A percentile compares a stretch with the other conserved stretches of the same genome.
Conservation (phyloP, 192 early-diverging fungal species). For the Umbelopsis isabellina region DNA sequence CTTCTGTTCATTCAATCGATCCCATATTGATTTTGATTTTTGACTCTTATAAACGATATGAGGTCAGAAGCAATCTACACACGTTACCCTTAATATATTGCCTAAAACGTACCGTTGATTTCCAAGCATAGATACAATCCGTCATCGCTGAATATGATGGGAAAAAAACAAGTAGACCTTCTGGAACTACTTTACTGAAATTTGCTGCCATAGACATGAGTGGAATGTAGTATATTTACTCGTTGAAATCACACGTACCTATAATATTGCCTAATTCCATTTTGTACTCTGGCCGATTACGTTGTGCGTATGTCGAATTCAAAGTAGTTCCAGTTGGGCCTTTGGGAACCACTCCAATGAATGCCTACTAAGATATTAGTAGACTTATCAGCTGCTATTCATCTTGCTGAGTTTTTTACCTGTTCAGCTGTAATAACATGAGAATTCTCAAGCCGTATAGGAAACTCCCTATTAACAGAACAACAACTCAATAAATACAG, state of each 20-base stretch:
- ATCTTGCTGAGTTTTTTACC: slow-evolving; percentile 8
- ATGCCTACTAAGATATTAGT: slow-evolving; percentile 23
- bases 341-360: slow-evolving; percentile 45
- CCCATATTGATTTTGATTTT: slow-evolving; percentile 37
- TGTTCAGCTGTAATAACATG: slow-evolving; percentile 62
- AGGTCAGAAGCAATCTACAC: too few relatives aligned
- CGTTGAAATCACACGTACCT: slow-evolving; percentile 9
- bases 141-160: slow-evolving; percentile 49
- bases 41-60: not conserved
- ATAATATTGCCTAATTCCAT: slow-evolving; percentile 53
- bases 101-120: not conserved
- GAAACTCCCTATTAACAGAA: slow-evolving; percentile 30
- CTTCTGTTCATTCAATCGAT: slow-evolving; percentile 42
- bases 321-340: slow-evolving; percentile 45
- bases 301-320: slow-evolving; percentile 46
- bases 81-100: not conserved
- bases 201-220: slow-evolving; percentile 33
- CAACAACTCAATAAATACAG: not conserved
- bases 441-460: slow-evolving; percentile 53
- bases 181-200: slow-evolving; percentile 46
- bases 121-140: slow-evolving; percentile 47
- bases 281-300: slow-evolving; percentile 42
- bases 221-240: too few relatives aligned
- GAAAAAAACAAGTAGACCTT: slow-evolving; percentile 61
- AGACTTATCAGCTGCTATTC: not conserved